phyloP scores from a whole-genome alignment of 176 grass and related monocot genomes.

The Avena sativa region DNA sequence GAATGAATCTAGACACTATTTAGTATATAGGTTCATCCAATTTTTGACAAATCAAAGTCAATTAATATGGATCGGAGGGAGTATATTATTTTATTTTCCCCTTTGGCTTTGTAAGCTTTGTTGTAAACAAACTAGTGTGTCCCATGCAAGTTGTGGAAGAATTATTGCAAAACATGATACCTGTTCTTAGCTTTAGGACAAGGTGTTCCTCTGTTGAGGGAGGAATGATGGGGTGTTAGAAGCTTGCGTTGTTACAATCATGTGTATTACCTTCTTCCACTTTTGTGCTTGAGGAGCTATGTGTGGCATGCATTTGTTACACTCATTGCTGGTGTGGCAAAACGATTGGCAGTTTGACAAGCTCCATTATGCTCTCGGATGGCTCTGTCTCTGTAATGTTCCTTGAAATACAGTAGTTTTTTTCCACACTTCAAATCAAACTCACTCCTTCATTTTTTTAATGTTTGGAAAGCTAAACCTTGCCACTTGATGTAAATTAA shows the following conservation, averaged over 20 bases:
- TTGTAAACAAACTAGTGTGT: conserved; percentile 29
- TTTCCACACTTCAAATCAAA: neutral
- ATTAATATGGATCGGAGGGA: too few species aligned
- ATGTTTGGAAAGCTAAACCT: neutral
- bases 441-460: neutral
- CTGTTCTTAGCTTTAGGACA: conserved; percentile 40
- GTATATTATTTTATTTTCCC: neutral
- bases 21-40: too few species aligned
- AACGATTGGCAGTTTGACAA: neutral
- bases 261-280: conserved; percentile 37
- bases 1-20: too few species aligned
- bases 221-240: conserved; percentile 47
- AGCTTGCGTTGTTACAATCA: conserved; percentile 44
- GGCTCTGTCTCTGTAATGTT: neutral
- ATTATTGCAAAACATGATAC: conserved; percentile 56
- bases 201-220: conserved; percentile 38
- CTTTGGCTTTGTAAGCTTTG: conserved; percentile 20
- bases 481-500: neutral
- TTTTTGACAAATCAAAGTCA: too few species aligned
- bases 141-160: conserved; percentile 34
- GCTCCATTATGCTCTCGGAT: conserved; percentile 16
- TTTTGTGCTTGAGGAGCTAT: conserved; percentile 40
- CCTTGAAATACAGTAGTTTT: neutral
- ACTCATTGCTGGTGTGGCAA: conserved; percentile 37
- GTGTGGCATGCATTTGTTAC: conserved; percentile 40